These are phyloP conservation scores for Xylariaceae sp. DNA, from an alignment of 2,329 filamentous ascomycete species.

Conservation along the genomic window DNA sequence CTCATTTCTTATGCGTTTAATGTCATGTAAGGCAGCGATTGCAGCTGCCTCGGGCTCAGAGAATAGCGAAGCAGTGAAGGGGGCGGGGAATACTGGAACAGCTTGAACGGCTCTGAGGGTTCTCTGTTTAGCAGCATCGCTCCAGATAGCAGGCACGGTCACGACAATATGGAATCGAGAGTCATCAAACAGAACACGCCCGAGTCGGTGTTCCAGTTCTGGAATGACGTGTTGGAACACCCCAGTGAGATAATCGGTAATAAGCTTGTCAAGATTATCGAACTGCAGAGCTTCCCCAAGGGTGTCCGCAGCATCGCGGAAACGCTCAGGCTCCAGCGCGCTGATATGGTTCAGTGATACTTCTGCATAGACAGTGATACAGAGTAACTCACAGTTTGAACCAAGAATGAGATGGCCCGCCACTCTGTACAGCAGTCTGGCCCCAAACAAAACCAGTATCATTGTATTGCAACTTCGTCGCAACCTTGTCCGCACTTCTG, in stretches of 20 bases:
- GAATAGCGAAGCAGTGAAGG: constrained; percentile 40
- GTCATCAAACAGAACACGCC: constrained; percentile 10
- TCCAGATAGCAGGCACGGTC: constrained; percentile 58
- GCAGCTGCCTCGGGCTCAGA: constrained; percentile 39
- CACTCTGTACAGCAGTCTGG: constrained; percentile 39
- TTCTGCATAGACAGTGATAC: background rate
- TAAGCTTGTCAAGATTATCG: constrained; percentile 37
- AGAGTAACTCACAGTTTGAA: constrained; percentile 10
- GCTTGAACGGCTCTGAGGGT: constrained; percentile 44
- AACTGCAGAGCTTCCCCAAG: constrained; percentile 18
- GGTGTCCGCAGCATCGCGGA: background rate
- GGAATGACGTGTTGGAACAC: constrained; percentile 45
- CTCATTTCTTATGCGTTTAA: constrained; percentile 28
- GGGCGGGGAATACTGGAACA: constrained; percentile 30
- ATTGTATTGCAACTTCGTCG: constrained; percentile 44
- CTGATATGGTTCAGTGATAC: constrained; percentile 4
- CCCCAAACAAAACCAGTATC: constrained; percentile 45
- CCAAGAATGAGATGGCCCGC: constrained; percentile 3
- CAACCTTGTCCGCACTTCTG: constrained; percentile 41
- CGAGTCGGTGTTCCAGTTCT: background rate
- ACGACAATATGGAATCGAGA: constrained; percentile 49
- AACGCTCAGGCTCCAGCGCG: constrained; percentile 10
- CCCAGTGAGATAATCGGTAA: constrained; percentile 46
- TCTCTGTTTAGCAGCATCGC: constrained; percentile 48
- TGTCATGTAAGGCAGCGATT: constrained; percentile 38